Base-by-base conservation (phyloP, 73 alveolate species). In the Paramecium tetraurelia region DNA sequence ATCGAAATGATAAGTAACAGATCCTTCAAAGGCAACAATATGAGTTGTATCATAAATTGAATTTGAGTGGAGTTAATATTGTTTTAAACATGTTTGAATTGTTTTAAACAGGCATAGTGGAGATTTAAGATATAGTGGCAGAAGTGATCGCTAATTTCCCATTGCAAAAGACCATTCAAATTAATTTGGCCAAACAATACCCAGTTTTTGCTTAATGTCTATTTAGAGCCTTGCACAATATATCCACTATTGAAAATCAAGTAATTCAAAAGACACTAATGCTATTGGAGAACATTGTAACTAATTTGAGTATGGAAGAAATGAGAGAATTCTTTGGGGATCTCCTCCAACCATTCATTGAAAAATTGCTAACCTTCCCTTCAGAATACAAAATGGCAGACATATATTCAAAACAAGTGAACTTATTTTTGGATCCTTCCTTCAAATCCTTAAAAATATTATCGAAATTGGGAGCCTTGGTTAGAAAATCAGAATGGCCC, bases 141-240 rank as follows among this genome's bases (percentile, higher is more conserved):
- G 90, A 80, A 80, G 70, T 80, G 4, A 46, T 80, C 14, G 90
- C 90, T 63, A 80, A 80, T 18, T 80, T 80, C 76, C 90, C 90
- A 20, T 41, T 48, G 7, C 12, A 80, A 48, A 80, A 46, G 48
- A 11, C 75, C 5, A 31, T 44, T 14, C 33, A 80, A 48, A 46
- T 80, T 1, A 44, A 80, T 44, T 80, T 80, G 24, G 90, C 90
- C 4, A 80, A 80, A 80, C 27, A 80, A 44, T 80, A 80, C 20
- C 90, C 90, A 20, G 57, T 80, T 3, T 80, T 41, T 44, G 90
- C 90, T 5, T 80, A 80, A 43, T 80, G 90, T 80, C 12, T 80
- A 40, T 80, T 80, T 22, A 41, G 90, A 80, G 75, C 76, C 22
- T 35, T 80, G 2, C 76, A 80, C 18, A 80, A 80, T 22, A 80